Evolutionary conservation across 208 protist genomes (phyloP).

Genomic region (Trypanosoma scelopori): DNA sequence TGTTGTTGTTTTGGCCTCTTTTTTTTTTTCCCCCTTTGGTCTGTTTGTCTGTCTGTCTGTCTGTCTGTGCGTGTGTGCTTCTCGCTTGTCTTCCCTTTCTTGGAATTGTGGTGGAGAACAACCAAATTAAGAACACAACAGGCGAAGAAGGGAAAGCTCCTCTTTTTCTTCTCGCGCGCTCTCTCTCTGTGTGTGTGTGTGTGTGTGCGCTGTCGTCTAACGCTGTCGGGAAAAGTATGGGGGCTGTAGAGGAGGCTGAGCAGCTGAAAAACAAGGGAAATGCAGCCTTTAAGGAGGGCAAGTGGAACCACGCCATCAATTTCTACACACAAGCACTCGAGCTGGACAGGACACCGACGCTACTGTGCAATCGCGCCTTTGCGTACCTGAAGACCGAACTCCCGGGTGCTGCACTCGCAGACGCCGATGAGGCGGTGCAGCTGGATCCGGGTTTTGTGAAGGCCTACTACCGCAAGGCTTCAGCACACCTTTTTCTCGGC

Average conservation of each 20-base stretch:
- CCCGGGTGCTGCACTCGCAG: conserved; percentile 90
- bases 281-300: conserved; percentile 75
- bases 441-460: conserved; percentile 95
- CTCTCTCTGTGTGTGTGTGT: conserved; percentile 25
- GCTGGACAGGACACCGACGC: conserved; percentile 63
- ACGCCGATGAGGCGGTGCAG: conserved; percentile 90
- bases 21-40: too few relatives aligned
- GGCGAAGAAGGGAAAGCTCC: neutral
- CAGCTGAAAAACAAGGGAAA: conserved; percentile 84
- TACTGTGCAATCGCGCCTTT: conserved; percentile 95
- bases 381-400: conserved; percentile 93
- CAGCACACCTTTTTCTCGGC: conserved; percentile 91
- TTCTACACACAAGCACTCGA: conserved; percentile 92
- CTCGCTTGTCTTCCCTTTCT: conserved; percentile 16
- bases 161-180: neutral
- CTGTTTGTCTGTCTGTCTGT: neutral
- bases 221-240: conserved; percentile 10
- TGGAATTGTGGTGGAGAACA: neutral
- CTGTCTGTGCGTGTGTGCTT: conserved; percentile 8
- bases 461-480: conserved; percentile 97
- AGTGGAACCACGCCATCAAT: conserved; percentile 91
- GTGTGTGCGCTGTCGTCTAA: too few relatives aligned
- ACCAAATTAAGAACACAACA: conserved; percentile 1
- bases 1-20: too few relatives aligned
- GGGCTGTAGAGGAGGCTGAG: conserved; percentile 49